phyloP scores from a whole-genome alignment of 441 rosid genomes.

The Lagerstroemia fauriei region DNA sequence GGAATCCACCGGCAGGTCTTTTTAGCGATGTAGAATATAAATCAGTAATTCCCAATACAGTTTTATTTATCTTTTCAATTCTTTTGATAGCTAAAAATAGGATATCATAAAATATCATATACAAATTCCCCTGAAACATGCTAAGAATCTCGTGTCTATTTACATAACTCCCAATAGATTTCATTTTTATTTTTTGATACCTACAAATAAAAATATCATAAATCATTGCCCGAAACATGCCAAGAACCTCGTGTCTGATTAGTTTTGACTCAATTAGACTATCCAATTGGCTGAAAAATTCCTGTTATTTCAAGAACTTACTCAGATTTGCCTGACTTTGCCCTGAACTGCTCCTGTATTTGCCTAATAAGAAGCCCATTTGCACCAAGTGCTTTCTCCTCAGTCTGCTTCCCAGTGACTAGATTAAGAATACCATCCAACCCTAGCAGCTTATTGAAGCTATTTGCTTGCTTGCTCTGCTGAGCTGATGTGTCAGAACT shows the following conservation, averaged over 20 bases:
- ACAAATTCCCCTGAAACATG: background rate
- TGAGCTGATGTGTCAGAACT: constrained; percentile 74
- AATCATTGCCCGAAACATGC: background rate
- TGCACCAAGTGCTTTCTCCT: constrained; percentile 91
- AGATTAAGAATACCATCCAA: constrained; percentile 90
- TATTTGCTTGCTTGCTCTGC: constrained; percentile 80
- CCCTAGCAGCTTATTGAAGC: constrained; percentile 82
- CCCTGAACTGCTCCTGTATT: constrained; percentile 92
- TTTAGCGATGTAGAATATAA: background rate
- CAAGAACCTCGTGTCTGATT: background rate
- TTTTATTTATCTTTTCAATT: background rate
- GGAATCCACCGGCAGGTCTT: background rate
- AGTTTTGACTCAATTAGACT: background rate
- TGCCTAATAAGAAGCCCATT: constrained; percentile 92
- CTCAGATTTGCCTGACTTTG: constrained; percentile 91
- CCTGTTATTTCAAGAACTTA: constrained; percentile 37
- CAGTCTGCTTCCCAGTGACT: constrained; percentile 78
- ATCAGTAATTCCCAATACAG: background rate
- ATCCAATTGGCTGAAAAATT: background rate
- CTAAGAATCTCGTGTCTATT: background rate
- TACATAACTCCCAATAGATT: background rate
- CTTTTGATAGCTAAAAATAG: too few relatives aligned
- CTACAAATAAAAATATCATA: background rate
- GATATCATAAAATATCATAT: too few relatives aligned
- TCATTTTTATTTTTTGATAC: background rate